Base-by-base conservation (phyloP, 345 rosid species). In the Eutrema heterophyllum region DNA sequence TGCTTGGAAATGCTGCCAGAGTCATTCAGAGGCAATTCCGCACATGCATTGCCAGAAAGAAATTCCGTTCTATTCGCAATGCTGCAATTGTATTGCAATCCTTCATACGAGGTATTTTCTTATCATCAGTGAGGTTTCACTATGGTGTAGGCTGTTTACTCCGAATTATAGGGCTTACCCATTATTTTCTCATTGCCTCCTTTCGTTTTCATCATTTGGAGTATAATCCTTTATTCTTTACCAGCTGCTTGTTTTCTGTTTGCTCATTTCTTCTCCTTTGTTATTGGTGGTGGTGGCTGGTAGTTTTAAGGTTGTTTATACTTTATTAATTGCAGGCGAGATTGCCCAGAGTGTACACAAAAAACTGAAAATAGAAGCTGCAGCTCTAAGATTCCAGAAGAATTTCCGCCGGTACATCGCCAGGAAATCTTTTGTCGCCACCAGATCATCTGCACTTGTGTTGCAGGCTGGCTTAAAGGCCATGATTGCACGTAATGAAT, bases 1-100 rank as follows among this genome's bases (percentile, higher is more conserved):
- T 92, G 46, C 93, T 95, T 73, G 99, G 94, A 57, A 83, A 90
- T 84, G 97, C 99, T 29, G 99, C 99, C 75, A 87, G 89, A 80
- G 88, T 75, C 50, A 87, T 95, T 74, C 99, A 95, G 79, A 78
- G 89, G 79, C 88, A 83, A 58, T 80, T 79, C 44, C 89, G 92
- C 45, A 95, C 99, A 45, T 86, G 85, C 52, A 83, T 85, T 73
- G 90, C 91, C 15, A 87, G 86, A 69, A 92, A 83, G 75, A 89
- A 87, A 78, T 92, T 87, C 72, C 78, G 84, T 58, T 79, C 85
- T 45, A 67, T 90, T 14, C 90, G 92, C 10, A 68, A 74, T 68
- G 92, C 99, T 71, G 87, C 97, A 70, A 79, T 87, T 64, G 74
- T 53, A 44, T 74, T 92, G 82, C 97, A 95, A 65, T 90, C 97